Base-by-base conservation (phyloP, 202 grass and related monocot genomes). In the Panicum virgatum region DNA sequence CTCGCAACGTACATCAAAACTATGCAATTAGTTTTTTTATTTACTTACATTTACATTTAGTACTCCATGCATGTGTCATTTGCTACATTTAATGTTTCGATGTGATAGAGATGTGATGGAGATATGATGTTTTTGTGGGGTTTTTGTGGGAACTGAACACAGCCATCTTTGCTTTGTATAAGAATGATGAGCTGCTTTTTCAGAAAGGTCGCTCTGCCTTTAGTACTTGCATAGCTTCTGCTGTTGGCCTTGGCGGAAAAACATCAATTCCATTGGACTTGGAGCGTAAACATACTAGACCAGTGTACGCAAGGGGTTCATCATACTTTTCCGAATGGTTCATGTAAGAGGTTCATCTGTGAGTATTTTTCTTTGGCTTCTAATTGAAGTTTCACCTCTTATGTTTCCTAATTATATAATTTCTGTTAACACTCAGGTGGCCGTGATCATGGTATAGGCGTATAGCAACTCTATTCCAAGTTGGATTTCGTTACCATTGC, bases 101-200 rank as follows among this genome's bases (percentile, higher is more conserved):
- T n/a, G n/a, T n/a, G n/a, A n/a, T n/a, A n/a, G n/a, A n/a, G n/a
- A n/a, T n/a, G n/a, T n/a, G n/a, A n/a, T n/a, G n/a, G n/a, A n/a
- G n/a, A n/a, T n/a, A n/a, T n/a, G n/a, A n/a, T n/a, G n/a, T n/a
- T n/a, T n/a, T n/a, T n/a, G n/a, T n/a, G n/a, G n/a, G n/a, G n/a
- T n/a, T n/a, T n/a, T n/a, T n/a, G n/a, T n/a, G n/a, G n/a, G n/a
- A n/a, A n/a, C n/a, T n/a, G n/a, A n/a, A n/a, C n/a, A n/a, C n/a
- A n/a, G n/a, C n/a, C n/a, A n/a, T n/a, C 69, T 47, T 65, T 83
- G 16, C 16, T 86, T 83, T 86, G 78, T 82, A 46, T 73, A 78
- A 46, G 72, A 57, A 72, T 86, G 50, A 72, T 63, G 73, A 56
- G 9, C 7, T 69, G 56, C 32, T 60, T 86, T 89, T 75, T 80